A percentile compares a stretch with the other conserved stretches of the same genome.
phyloP scores from a whole-genome alignment of 352 stramenopile genomes.

The Pilasporangium apinafurcum region DNA sequence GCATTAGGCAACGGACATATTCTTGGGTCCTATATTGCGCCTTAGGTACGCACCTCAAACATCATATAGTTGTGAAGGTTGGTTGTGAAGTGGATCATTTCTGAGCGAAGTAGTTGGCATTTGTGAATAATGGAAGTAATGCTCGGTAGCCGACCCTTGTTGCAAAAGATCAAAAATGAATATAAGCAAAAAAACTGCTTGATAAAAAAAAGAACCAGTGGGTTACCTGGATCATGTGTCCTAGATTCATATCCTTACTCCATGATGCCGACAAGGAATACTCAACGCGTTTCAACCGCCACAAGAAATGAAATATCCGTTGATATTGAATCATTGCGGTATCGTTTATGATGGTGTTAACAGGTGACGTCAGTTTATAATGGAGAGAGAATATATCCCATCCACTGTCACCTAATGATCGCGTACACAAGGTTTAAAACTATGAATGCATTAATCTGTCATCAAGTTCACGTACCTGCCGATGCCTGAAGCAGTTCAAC shows the following conservation, averaged over 20 bases:
- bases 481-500: constrained; percentile 87
- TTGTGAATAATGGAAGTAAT: constrained; percentile 81
- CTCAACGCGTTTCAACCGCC: constrained; percentile 87
- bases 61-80: constrained; percentile 99
- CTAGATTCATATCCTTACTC: constrained; percentile 94
- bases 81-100: constrained; percentile 98
- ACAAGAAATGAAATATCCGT: constrained; percentile 89
- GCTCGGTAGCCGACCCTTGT: constrained; percentile 45
- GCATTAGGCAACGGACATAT: background rate
- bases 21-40: background rate
- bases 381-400: constrained; percentile 94
- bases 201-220: background rate
- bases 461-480: constrained; percentile 20
- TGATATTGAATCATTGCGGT: constrained; percentile 83
- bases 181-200: constrained; percentile 9
- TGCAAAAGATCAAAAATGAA: constrained; percentile 12
- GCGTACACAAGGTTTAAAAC: background rate
- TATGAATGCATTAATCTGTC: background rate
- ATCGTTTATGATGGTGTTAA: constrained; percentile 88
- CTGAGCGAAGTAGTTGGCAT: constrained; percentile 92
- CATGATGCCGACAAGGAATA: constrained; percentile 94
- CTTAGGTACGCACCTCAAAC: constrained; percentile 84
- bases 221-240: constrained; percentile 87
- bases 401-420: constrained; percentile 64
- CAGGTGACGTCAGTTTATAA: constrained; percentile 82